A percentile compares a stretch with the other conserved stretches of the same genome.
Evolutionary conservation across 2,329 filamentous ascomycete species (phyloP).

Genomic region (Curvularia verruculosa): DNA sequence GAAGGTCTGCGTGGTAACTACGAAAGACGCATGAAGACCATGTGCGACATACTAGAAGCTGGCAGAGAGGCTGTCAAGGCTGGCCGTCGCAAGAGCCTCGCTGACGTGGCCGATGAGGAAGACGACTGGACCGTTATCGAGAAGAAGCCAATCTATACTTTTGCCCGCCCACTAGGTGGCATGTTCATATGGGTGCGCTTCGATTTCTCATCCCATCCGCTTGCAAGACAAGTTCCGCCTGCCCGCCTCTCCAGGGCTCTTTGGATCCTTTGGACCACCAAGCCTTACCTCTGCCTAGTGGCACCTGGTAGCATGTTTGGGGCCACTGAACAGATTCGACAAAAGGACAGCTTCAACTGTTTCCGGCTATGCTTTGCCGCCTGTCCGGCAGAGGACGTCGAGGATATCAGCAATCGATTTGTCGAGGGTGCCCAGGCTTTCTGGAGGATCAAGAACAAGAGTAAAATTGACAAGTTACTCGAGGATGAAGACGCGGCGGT

Average conservation of each 20-base stretch:
- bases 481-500: constrained; percentile 44
- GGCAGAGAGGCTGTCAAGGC: constrained; percentile 70
- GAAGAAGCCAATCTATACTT: constrained; percentile 75
- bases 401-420: constrained; percentile 66
- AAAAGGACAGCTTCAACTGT: constrained; percentile 70
- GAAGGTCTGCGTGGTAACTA: constrained; percentile 83
- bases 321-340: constrained; percentile 65
- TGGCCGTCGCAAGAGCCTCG: constrained; percentile 52
- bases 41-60: constrained; percentile 76
- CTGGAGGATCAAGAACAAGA: constrained; percentile 73
- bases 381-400: constrained; percentile 73
- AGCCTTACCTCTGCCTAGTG: constrained; percentile 72
- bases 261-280: constrained; percentile 72
- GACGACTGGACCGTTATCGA: constrained; percentile 76
- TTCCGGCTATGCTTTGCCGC: constrained; percentile 85
- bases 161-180: constrained; percentile 80
- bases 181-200: constrained; percentile 91
- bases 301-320: constrained; percentile 77
- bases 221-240: constrained; percentile 63
- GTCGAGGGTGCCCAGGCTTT: constrained; percentile 73
- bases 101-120: constrained; percentile 42
- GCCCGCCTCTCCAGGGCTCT: constrained; percentile 68
- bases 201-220: constrained; percentile 73
- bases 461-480: constrained; percentile 68
- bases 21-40: constrained; percentile 80